Percentiles rank a stretch among this genome's conserved stretches.
phyloP scores from a whole-genome alignment of 176 grass and related monocot species.

The Eragrostis nindensis region DNA sequence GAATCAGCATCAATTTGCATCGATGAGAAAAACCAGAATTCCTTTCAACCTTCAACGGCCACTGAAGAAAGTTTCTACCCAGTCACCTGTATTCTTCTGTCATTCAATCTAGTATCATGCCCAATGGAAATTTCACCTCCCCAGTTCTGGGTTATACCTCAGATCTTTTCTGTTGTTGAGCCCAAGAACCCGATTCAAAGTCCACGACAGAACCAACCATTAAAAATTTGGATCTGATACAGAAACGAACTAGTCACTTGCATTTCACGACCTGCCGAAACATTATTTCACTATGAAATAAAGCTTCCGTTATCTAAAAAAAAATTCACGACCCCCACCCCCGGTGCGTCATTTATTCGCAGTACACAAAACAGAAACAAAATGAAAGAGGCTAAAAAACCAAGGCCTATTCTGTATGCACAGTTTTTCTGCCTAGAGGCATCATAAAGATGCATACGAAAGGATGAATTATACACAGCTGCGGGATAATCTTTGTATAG shows the following conservation, averaged over 20 bases:
- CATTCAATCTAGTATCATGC: too few relatives aligned
- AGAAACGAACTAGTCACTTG: background rate
- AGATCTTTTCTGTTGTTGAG: background rate
- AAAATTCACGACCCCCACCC: background rate
- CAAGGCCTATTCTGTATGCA: constrained; percentile 40
- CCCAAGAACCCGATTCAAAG: background rate
- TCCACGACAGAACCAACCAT: background rate
- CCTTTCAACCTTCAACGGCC: too few relatives aligned
- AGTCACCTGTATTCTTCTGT: too few relatives aligned
- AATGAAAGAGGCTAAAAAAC: background rate
- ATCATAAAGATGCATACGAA: constrained; percentile 36
- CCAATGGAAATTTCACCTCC: too few relatives aligned
- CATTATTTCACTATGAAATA: too few relatives aligned
- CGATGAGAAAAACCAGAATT: too few relatives aligned
- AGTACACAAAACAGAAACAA: constrained; percentile 18
- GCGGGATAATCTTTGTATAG: background rate
- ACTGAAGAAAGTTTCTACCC: too few relatives aligned
- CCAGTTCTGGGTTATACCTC: background rate
- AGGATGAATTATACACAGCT: constrained; percentile 37
- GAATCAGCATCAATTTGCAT: too few relatives aligned
- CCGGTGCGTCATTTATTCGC: constrained; percentile 26
- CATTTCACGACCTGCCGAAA: background rate
- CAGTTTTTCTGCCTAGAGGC: constrained; percentile 35
- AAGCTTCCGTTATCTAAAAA: too few relatives aligned
- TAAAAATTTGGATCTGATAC: background rate